These are phyloP conservation scores for Verbena officinalis DNA, from an alignment of 257 asterid species.

Conservation along the genomic window DNA sequence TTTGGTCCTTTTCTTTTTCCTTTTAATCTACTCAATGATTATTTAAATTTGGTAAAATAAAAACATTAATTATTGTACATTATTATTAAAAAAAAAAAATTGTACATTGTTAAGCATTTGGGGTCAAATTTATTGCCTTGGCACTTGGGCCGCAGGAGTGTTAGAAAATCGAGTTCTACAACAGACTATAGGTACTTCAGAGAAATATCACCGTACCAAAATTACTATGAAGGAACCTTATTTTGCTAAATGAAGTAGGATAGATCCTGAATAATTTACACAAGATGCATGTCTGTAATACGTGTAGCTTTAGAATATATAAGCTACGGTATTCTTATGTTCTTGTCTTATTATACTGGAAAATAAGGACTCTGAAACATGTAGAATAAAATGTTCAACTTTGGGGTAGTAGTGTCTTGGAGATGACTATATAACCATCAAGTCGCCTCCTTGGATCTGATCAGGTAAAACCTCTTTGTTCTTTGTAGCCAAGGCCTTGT, in stretches of 20 bases:
- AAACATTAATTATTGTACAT: not conserved
- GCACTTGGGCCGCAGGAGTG: not conserved
- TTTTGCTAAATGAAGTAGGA: slow-evolving; percentile 21
- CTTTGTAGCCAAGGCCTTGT: slow-evolving; percentile 47
- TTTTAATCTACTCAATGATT: not conserved
- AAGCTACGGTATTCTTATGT: slow-evolving; percentile 21
- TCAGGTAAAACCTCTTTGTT: slow-evolving; percentile 32
- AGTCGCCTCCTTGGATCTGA: slow-evolving; percentile 3
- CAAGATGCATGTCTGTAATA: slow-evolving; percentile 10
- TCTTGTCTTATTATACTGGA: slow-evolving; percentile 27
- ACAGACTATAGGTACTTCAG: not conserved
- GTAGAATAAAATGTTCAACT: slow-evolving; percentile 25
- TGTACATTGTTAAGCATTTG: slow-evolving; percentile 1
- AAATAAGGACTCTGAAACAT: slow-evolving; percentile 21
- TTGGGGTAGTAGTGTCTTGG: slow-evolving; percentile 21
- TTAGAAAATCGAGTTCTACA: slow-evolving; percentile 5
- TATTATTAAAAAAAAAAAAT: too few species aligned
- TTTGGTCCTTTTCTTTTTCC: too few species aligned
- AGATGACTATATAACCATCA: slow-evolving; percentile 21
- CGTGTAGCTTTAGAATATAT: slow-evolving; percentile 28
- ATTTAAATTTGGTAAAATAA: not conserved
- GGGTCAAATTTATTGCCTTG: not conserved
- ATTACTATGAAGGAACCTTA: slow-evolving; percentile 19
- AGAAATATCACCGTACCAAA: slow-evolving; percentile 10
- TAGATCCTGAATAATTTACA: slow-evolving; percentile 20